Evolutionary conservation across 345 rosid species (phyloP).

Genomic region (Aegle marmelos): DNA sequence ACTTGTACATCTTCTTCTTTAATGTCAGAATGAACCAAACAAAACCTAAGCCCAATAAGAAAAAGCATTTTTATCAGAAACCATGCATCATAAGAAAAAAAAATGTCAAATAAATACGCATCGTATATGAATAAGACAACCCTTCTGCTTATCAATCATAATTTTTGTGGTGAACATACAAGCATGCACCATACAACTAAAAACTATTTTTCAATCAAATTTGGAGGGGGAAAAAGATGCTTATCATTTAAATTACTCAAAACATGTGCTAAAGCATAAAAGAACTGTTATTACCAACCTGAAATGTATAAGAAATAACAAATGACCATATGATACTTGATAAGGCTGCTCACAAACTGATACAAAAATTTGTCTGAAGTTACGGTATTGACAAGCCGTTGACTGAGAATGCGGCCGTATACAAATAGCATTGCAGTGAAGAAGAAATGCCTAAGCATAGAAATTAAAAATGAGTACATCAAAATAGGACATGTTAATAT

Average conservation of each 20-base stretch:
- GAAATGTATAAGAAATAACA: conserved; percentile 87
- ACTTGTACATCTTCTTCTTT: conserved; percentile 98
- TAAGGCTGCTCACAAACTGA: conserved; percentile 68
- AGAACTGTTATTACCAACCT: conserved; percentile 44
- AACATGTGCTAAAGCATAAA: conserved; percentile 3
- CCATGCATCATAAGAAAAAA: not conserved
- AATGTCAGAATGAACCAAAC: conserved; percentile 97
- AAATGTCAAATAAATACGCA: not conserved
- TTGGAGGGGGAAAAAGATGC: not conserved
- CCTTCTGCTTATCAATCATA: not conserved
- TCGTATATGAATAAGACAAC: not conserved
- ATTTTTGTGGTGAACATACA: not conserved
- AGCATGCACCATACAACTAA: not conserved
- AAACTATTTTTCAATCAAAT: not conserved
- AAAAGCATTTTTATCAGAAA: not conserved
- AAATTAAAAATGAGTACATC: conserved; percentile 7
- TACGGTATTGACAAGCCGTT: conserved; percentile 84
- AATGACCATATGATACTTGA: conserved; percentile 90
- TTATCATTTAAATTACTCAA: not conserved
- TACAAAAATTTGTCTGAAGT: conserved; percentile 76
- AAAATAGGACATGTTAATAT: not conserved
- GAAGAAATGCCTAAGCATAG: conserved; percentile 82
- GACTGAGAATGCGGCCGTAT: conserved; percentile 93
- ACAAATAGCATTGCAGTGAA: conserved; percentile 96
- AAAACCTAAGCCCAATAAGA: conserved; percentile 56